A percentile compares a stretch with the other conserved stretches of the same genome.
Conservation (phyloP, 2,329 filamentous ascomycete species). For the Thelonectria blattea region DNA sequence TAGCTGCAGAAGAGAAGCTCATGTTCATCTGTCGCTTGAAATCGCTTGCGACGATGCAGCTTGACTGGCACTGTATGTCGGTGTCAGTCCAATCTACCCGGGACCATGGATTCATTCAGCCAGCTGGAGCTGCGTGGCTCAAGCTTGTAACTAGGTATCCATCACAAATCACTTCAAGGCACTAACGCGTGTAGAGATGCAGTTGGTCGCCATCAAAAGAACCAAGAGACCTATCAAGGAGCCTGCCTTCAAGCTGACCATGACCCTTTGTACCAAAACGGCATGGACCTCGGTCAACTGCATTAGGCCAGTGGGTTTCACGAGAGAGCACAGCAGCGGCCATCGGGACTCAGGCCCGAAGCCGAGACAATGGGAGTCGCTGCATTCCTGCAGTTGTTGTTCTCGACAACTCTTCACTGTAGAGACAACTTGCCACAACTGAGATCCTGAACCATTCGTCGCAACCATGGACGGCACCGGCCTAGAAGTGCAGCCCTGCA, state of each 20-base stretch:
- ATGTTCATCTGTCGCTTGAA: no score
- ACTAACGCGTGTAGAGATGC: background rate
- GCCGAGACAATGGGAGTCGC: background rate
- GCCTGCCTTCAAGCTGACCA: background rate
- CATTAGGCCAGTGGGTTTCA: background rate
- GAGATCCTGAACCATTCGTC: background rate
- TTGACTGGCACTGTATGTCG: no score
- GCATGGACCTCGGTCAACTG: background rate
- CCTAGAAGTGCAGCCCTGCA: background rate
- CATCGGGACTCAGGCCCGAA: background rate
- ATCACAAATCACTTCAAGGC: no score
- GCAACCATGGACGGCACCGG: background rate
- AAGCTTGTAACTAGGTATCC: no score
- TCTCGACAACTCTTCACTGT: background rate
- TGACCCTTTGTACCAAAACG: background rate
- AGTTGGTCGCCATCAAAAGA: background rate
- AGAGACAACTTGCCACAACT: background rate
- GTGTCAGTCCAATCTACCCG: no score
- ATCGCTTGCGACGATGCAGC: no score
- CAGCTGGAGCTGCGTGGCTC: no score
- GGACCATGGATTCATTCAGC: no score
- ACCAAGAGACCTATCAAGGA: no score
- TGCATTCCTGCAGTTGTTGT: background rate
- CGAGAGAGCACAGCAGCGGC: background rate
- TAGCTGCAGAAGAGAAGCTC: no score